A percentile compares a stretch with the other conserved stretches of the same genome.
phyloP scores from a whole-genome alignment of 116 monocot genomes.

The Cymodocea nodosa region DNA sequence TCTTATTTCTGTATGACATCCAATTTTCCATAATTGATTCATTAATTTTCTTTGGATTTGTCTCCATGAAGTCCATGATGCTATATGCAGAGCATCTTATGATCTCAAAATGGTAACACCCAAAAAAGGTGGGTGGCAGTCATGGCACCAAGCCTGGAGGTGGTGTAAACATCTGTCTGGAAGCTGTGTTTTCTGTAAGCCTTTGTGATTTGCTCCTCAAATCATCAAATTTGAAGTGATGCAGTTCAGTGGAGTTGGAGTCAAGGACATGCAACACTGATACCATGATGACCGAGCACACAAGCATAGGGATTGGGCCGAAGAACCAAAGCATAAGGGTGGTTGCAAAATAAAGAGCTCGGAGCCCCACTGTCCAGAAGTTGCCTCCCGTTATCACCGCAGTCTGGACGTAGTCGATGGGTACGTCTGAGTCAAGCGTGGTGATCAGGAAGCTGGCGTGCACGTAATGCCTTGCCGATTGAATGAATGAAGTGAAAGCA shows the following conservation, averaged over 20 bases:
- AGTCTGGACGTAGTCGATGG: constrained; percentile 44
- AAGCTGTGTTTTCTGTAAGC: not conserved
- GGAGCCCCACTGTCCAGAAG: constrained; percentile 59
- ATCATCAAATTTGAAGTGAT: not conserved
- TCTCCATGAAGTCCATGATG: too few relatives aligned
- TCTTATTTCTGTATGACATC: constrained; percentile 3
- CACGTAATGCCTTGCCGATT: constrained; percentile 49
- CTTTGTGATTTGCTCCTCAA: not conserved
- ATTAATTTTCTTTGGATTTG: not conserved
- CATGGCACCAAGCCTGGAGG: not conserved
- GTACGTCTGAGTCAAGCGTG: constrained; percentile 48
- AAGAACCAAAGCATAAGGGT: constrained; percentile 70
- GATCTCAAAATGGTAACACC: not conserved
- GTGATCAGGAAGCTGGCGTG: constrained; percentile 63
- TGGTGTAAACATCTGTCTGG: not conserved
- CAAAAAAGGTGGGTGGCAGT: not conserved
- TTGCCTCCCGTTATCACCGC: constrained; percentile 47
- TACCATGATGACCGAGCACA: constrained; percentile 43
- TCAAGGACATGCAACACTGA: constrained; percentile 42
- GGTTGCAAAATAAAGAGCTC: constrained; percentile 64
- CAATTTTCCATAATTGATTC: not conserved
- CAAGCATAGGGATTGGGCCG: constrained; percentile 69
- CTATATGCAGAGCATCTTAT: too few relatives aligned
- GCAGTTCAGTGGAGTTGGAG: constrained; percentile 5
- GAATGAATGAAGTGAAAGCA: constrained; percentile 65